Conservation (phyloP, 2,329 filamentous ascomycete species). For the Trichophyton simii region DNA sequence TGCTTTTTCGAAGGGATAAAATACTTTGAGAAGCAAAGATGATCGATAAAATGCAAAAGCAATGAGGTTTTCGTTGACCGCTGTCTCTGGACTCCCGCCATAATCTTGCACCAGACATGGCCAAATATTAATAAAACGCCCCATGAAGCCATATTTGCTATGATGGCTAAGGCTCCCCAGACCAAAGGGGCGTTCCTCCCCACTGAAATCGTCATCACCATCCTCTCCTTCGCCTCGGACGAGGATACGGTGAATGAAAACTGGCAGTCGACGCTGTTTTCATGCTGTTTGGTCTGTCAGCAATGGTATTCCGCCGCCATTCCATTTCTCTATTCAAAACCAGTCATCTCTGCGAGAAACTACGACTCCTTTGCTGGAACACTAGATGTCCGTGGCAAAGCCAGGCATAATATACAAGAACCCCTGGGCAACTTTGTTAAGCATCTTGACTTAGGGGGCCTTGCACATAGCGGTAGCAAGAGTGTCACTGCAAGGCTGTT, state of each 20-base stretch:
- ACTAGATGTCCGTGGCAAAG: neutral
- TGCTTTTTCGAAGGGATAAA: neutral
- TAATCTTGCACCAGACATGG: neutral
- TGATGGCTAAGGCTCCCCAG: neutral
- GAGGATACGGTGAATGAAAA: conserved; percentile 19
- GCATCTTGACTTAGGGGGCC: conserved; percentile 39
- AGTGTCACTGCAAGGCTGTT: conserved; percentile 46
- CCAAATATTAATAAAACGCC: neutral
- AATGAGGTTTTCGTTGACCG: neutral
- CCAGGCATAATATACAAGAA: conserved; percentile 35
- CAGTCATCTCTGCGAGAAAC: conserved; percentile 39
- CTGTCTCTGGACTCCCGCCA: neutral
- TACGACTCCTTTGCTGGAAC: conserved; percentile 44
- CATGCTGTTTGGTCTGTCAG: conserved; percentile 41
- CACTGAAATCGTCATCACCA: conserved; percentile 41
- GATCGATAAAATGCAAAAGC: neutral
- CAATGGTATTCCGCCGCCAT: conserved; percentile 47
- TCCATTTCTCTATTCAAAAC: conserved; percentile 40
- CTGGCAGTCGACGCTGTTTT: conserved; percentile 36
- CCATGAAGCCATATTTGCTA: neutral
- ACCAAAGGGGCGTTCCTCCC: conserved; percentile 32
- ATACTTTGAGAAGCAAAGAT: neutral
- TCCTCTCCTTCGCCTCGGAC: conserved; percentile 34
- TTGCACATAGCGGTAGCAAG: conserved; percentile 49
- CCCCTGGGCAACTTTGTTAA: conserved; percentile 37